phyloP scores from a whole-genome alignment of 1,284 basidiomycete genomes.

The Ganoderma lingzhi region DNA sequence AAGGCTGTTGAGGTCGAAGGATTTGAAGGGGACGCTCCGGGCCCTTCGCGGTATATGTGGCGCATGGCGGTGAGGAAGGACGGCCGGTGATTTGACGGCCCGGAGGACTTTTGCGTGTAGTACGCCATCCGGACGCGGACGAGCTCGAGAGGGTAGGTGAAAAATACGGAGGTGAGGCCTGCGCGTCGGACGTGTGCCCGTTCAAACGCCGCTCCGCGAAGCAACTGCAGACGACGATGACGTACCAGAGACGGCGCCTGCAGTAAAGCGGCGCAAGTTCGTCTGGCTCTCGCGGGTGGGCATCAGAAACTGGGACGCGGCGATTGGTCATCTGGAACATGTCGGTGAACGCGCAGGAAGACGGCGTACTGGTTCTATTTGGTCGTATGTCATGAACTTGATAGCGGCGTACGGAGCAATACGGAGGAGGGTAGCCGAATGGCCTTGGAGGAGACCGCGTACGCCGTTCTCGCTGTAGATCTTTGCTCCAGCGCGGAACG shows the following conservation, averaged over 20 bases:
- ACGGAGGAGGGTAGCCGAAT: constrained; percentile 88
- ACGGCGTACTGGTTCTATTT: constrained; percentile 73
- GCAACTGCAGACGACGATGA: background rate
- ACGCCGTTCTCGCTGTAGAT: constrained; percentile 83
- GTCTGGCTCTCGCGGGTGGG: constrained; percentile 85
- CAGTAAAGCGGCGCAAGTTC: constrained; percentile 83
- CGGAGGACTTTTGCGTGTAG: constrained; percentile 62
- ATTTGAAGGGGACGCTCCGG: constrained; percentile 37
- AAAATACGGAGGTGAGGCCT: constrained; percentile 90
- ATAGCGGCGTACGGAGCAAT: constrained; percentile 97
- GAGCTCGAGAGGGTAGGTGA: constrained; percentile 96
- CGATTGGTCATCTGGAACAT: background rate
- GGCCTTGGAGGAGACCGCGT: constrained; percentile 92
- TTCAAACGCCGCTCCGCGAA: background rate
- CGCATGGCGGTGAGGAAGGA: constrained; percentile 70
- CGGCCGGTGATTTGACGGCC: constrained; percentile 47
- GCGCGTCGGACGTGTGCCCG: background rate
- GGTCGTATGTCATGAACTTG: constrained; percentile 98
- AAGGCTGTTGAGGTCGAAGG: constrained; percentile 9
- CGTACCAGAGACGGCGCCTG: constrained; percentile 89
- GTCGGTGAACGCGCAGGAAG: background rate
- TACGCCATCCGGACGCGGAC: constrained; percentile 97
- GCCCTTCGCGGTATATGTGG: constrained; percentile 77
- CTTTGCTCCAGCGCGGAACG: constrained; percentile 81
- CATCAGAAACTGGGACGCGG: constrained; percentile 70